Base-by-base conservation (phyloP, 306 rosid genomes). In the Cicer judaicum region DNA sequence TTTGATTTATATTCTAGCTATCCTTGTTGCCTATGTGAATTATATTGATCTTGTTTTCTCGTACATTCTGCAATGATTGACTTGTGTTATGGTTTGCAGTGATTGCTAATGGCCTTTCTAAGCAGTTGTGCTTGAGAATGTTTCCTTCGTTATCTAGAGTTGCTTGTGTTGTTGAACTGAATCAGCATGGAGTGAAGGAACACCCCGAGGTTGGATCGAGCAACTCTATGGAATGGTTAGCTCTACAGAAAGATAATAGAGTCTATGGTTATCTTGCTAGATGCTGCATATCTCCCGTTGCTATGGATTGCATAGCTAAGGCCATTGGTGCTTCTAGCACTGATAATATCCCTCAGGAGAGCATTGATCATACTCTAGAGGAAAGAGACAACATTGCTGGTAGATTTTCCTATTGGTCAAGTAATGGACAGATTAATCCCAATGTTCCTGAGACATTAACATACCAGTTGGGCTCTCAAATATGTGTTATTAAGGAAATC, bases 251-350 rank as follows among this genome's bases (percentile, higher is more conserved):
- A 77, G 91, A 92, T 13, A 89, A 94, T 79, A 81, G 90, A 75
- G 88, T 81, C 49, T 94, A 82, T 83, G 76, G 92, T 40, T 75
- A 60, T 76, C 72, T 94, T 44, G 85, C 86, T 46, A 81, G 57
- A 80, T 75, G 76, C 19, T 74, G 59, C 68, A 59, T 64, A 53
- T 66, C 89, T 66, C 79, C 68, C 56, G 57, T 11, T 64, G 14
- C 13, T 56, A 72, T 39, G 72, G 66, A 83, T 83, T 91, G 96
- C 88, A 84, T 88, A 81, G 55, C 15, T 13, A 64, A 50, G 68
- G 86, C 96, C 44, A 65, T 91, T 53, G 39, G 79, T 68, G 99
- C 99, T 47, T 94, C 99, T 61, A 94, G 99, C 89, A 94, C 97
- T 19, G 99, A 94, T 80, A 90, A 94, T 82, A 61, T 60, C 49